Evolutionary conservation across 257 asterid genomes (phyloP), one percentile per base, ranked within the genome.

Genomic region (Nicotiana noctiflora): DNA sequence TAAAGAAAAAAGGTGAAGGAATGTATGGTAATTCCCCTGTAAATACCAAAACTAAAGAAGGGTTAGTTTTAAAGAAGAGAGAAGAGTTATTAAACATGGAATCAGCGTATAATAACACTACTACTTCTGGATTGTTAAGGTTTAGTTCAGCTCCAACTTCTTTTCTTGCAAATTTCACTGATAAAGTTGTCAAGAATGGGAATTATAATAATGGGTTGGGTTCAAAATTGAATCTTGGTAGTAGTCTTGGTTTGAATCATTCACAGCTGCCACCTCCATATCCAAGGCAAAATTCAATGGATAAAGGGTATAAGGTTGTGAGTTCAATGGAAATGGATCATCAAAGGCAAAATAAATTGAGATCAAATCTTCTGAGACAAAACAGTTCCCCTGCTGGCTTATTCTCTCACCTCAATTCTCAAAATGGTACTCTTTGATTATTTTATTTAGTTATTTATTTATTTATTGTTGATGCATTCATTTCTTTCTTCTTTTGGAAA

Each of bases 141-240:
- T 93, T 85, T 82, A 84, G 95, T 79, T 93, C 97, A n/a, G 94
- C 93, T 83, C 97, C 96, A 8, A 88, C 89, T 77, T 90, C 96
- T 77, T 77, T 88, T 52, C 85, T 89, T 63, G 84, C 81, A 6
- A 85, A 79, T 79, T 86, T 82, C 75, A 34, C 84, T 25, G 82
- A 34, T 76, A 86, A 80, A 23, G 68, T 81, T 44, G 85, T 56
- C 5, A 83, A 84, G 34, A 51, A 23, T 59, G 83, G 25, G 29
- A 55, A 31, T n/a, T n/a, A 19, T 34, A 17, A 32, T 75, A 75
- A 49, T 19, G 87, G 83, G 40, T 82, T 87, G 66, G 77, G 76
- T 55, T 86, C 94, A 52, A 87, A 88, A 60, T 81, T 92, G 44
- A 77, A 68, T 80, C 56, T 74, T 34, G 80, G 55, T 46, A 63